Evolutionary conservation across 1,139 yeast genomes (phyloP), one percentile per base, ranked within the genome.

Genomic region (Candida tetrigidarum): DNA sequence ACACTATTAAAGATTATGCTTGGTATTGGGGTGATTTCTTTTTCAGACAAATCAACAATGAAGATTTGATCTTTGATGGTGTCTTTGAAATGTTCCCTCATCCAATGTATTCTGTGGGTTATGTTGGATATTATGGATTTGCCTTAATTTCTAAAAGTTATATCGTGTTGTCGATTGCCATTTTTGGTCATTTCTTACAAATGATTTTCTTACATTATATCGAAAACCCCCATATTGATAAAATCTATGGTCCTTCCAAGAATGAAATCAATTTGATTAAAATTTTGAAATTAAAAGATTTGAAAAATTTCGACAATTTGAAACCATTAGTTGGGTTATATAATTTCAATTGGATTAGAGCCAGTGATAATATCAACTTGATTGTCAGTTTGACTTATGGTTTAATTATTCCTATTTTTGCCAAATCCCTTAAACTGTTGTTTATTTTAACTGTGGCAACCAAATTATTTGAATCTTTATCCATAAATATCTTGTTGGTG

Each of bases 21-120:
- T 89, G 96, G 96, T 89, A 89, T 65, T 89, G 96, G 96, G 96
- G 96, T 26, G 96, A 89, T 63, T 89, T 89, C 68, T 89, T 89
- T 74, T 87, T 86, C 66, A 76, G 92, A 50, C 86, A 88, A 60
- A 89, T 82, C 54, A 78, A 76, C 55, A 83, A 88, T 54, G 82
- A 84, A 58, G 86, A 86, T 50, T 76, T 89, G 58, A 86, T 89
- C 27, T 89, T 89, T 66, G 96, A 90, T 62, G 96, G 96, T 38
- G 96, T 89, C 9, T 89, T 88, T 63, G 96, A 89, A 64, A 80
- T 89, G 79, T 90, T 93, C 11, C 96, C 96, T 33, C 96, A 89
- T 62, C 96, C 96, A 45, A 89, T 89, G 96, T 89, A 89, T 63
- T 87, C 96, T 0, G 86, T 90, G 44, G 96, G 96, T 5, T 89